Evolutionary conservation across 2,329 filamentous ascomycete species (phyloP).

Genomic region (Fusarium chaquense): DNA sequence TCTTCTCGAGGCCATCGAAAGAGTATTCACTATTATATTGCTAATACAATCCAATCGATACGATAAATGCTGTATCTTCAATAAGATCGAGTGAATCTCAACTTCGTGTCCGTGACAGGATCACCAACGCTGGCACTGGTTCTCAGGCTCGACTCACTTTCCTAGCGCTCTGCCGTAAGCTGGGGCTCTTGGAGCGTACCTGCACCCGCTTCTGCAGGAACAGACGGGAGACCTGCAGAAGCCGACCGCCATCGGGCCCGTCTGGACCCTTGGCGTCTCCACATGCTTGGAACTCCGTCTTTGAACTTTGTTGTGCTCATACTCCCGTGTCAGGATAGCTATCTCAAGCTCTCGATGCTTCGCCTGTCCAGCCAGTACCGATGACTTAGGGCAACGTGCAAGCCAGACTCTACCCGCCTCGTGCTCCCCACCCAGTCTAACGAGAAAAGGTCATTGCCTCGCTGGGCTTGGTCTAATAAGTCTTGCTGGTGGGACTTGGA

Average conservation of each 20-base stretch:
- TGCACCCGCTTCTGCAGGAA: slow-evolving; percentile 27
- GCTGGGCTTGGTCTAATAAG: slow-evolving; percentile 8
- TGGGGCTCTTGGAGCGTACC: slow-evolving; percentile 9
- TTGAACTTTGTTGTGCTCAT: background rate
- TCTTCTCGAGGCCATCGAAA: slow-evolving; percentile 3
- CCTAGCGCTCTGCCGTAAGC: background rate
- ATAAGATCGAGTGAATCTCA: background rate
- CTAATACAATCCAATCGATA: background rate
- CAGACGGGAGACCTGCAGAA: slow-evolving; percentile 26
- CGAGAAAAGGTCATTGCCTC: background rate
- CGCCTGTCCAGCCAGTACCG: slow-evolving; percentile 1
- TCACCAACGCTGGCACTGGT: background rate
- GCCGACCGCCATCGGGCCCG: slow-evolving; percentile 26
- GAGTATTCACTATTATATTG: background rate
- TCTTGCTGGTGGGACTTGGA: slow-evolving; percentile 4
- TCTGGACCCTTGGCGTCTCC: slow-evolving; percentile 34
- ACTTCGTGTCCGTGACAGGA: background rate
- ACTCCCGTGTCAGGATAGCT: slow-evolving; percentile 10
- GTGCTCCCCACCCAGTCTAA: slow-evolving; percentile 1
- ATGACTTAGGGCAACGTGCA: background rate
- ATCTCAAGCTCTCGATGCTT: slow-evolving; percentile 5
- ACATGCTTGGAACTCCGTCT: slow-evolving; percentile 23
- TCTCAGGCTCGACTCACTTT: slow-evolving; percentile 10
- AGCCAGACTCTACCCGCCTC: background rate
- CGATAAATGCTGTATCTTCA: background rate